Evolutionary conservation across 805 yeast species (phyloP), one percentile per base, ranked within the genome.

Genomic region (Yamadazyma philogaea): DNA sequence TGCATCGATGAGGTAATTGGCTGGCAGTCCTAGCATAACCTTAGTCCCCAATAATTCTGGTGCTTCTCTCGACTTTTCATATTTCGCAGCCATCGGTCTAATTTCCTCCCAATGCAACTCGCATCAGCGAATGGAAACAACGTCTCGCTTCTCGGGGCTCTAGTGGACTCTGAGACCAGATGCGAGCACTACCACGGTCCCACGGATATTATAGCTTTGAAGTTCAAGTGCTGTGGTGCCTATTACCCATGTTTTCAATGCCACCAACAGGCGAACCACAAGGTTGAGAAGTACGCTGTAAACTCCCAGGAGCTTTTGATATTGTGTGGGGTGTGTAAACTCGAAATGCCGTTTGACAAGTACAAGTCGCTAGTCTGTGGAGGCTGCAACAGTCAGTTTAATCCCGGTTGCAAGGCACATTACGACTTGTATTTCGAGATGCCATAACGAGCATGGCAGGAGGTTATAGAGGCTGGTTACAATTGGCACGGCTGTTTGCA

Each of bases 221-320:
- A 64, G 43, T 68, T 64, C 49, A 55, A 56, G 45, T 70, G 75
- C 52, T 70, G 75, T 45, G 48, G 43, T 4, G 37, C 40, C 12
- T 70, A 60, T 44, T 70, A 55, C 45, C 72, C 74, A 2, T 70
- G 75, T 51, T 64, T 52, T 50, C 45, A 65, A 47, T 70, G 75
- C 51, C 75, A 70, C 46, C 46, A 47, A 16, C 54, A 51, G 15
- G 34, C 19, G 5, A 15, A 26, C 14, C 43, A 47, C 42, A 41
- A 19, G n/a, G 34, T 45, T 6, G 46, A 45, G 21, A 45, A 49
- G 33, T 54, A 53, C 50, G 37, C 24, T 20, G 7, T 28, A 2
- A 3, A n/a, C 8, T 44, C 44, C 7, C 24, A 44, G 3, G 54
- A 48, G 14, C 37, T 45, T 30, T 68, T 65, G 26, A 47, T 70